Base-by-base conservation (phyloP, 2,329 filamentous ascomycete genomes). In the Tolypocladium pustulatum region DNA sequence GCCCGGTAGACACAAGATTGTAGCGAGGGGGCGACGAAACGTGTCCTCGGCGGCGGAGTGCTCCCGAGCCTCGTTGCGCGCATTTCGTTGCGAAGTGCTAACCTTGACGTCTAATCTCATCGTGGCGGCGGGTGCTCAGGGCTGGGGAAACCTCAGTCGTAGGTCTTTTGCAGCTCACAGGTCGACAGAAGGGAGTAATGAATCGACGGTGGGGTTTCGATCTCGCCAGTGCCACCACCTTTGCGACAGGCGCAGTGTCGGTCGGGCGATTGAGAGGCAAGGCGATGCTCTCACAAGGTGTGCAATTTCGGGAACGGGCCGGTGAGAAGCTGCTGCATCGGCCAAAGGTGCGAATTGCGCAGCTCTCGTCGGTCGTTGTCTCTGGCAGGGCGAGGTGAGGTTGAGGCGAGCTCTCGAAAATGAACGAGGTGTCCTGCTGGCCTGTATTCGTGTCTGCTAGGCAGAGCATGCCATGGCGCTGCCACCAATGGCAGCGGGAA, bases 51-150 rank as follows among this genome's bases (percentile, higher is more conserved):
- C 27, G 3, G 27, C 8, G 17, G 49, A 34, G 9, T n/a, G 30
- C 49, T 22, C n/a, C 49, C 17, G 20, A 36, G 27, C 17, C 27
- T 52, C 4, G 30, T 4, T 15, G 20, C 30, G 12, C n/a, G 22
- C 15, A 20, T n/a, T 15, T 13, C 17, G 27, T 20, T 27, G 37
- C 27, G 32, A n/a, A 30, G 27, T 53, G 67, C 72, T 67, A 52
- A 75, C 73, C 72, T 75, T 75, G 62, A 75, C 72, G 69, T 75
- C 73, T 67, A 75, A 69, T 67, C 72, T 75, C 73, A 75, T 75
- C 56, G 63, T 75, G 68, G 64, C 53, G 41, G 37, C 34, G 12
- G 46, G 30, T 55, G 55, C 20, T 41, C 20, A 7, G 4, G 20
- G 12, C 54, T 54, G 43, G 15, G 25, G 1, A 34, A n/a, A 22